Evolutionary conservation across 208 protist species (phyloP), one percentile per base, ranked within the genome.

Genomic region (Wallacemonas collosoma): DNA sequence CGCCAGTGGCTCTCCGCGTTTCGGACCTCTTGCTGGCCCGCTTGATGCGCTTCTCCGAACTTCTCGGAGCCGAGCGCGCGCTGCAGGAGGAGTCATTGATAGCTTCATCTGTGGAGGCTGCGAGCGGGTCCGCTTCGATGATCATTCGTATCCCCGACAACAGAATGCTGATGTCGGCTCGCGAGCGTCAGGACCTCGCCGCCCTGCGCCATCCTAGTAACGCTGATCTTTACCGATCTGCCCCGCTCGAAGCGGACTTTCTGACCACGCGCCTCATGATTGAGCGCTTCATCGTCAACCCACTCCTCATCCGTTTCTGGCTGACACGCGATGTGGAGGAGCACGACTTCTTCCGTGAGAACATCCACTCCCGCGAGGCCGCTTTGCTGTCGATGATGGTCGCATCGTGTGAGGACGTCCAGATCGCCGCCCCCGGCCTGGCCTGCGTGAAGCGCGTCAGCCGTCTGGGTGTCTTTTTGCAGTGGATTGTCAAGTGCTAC

Each of bases 241-340:
- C 88, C 12, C 91, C 88, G 26, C 58, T 80, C 55, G 76, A 83
- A 68, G 80, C 88, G 2, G 85, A 90, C 64, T 69, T 85, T 11
- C 82, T 87, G 87, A 79, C 81, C 17, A 90, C 86, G 54, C 81
- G 72, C 61, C 60, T 97, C 48, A 81, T 89, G 58, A 17, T 97
- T n/a, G 85, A 93, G 55, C 78, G 83, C n/a, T 85, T 97, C 67
- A 89, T 97, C 58, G 81, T 95, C 38, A 95, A 97, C 81, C 93
- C 93, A 7, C 78, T 97, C 35, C 57, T 90, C 15, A 54, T 95
- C 39, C 93, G 90, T 11, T 63, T 97, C 39, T 97, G 93, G 93
- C 81, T 94, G 47, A 84, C 82, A 1, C 90, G 93, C 4, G 90
- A 95, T 54, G 69, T 60, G 8, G 88, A 87, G 26, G 87, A 86